Evolutionary conservation across 169 alveolate genomes (phyloP).

Genomic region (Plasmodium malariae): DNA sequence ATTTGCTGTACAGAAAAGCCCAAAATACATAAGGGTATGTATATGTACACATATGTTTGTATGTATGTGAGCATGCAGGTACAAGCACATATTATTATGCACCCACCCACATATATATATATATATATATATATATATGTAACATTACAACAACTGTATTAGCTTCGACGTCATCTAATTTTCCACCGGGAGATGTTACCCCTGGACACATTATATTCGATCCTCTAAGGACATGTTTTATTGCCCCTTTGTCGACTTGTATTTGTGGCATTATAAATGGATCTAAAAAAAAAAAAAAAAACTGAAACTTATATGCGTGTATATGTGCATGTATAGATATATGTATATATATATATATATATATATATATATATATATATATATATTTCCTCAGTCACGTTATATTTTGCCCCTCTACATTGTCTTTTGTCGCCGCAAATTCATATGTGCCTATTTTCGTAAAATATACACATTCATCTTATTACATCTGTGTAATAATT

Average conservation of each 20-base stretch:
- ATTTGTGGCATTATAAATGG: slow-evolving; percentile 97
- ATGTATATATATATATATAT: background rate
- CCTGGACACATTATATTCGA: slow-evolving; percentile 98
- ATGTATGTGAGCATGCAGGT: background rate
- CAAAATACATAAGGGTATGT: background rate
- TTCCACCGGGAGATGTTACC: slow-evolving; percentile 96
- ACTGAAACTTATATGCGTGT: slow-evolving; percentile 20
- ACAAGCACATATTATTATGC: background rate
- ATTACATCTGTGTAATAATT: slow-evolving; percentile 94
- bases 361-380: background rate
- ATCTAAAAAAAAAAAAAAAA: slow-evolving; percentile 80
- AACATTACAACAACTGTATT: slow-evolving; percentile 86
- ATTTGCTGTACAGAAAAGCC: slow-evolving; percentile 86
- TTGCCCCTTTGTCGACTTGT: slow-evolving; percentile 97
- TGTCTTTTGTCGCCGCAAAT: too few relatives aligned
- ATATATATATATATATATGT: slow-evolving; percentile 33
- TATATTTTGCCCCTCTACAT: too few relatives aligned
- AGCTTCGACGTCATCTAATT: slow-evolving; percentile 92
- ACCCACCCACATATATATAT: slow-evolving; percentile 3
- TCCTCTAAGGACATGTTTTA: slow-evolving; percentile 95
- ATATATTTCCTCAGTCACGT: too few relatives aligned
- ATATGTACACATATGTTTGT: background rate
- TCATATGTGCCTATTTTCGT: too few relatives aligned
- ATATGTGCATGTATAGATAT: slow-evolving; percentile 23
- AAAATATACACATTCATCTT: too few relatives aligned